A percentile compares a stretch with the other conserved stretches of the same genome.
phyloP scores from a whole-genome alignment of 805 yeast genomes.

The Candida incommunis region DNA sequence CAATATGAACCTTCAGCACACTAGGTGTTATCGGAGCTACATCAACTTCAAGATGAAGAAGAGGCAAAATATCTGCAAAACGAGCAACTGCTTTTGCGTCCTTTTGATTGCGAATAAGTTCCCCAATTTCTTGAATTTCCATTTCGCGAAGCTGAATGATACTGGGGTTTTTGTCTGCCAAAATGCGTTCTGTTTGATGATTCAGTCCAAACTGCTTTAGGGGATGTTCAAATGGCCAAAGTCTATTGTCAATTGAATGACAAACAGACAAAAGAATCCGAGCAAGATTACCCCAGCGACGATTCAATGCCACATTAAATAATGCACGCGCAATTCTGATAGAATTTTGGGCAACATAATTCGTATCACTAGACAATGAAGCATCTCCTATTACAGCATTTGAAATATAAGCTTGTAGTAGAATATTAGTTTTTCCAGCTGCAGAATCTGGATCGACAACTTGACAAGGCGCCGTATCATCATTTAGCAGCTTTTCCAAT shows the following conservation, averaged over 20 bases:
- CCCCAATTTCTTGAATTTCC: slow-evolving; percentile 69
- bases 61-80: slow-evolving; percentile 60
- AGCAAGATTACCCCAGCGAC: slow-evolving; percentile 83
- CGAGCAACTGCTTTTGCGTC: slow-evolving; percentile 54
- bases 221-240: slow-evolving; percentile 91
- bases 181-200: slow-evolving; percentile 34
- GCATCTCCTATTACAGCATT: slow-evolving; percentile 60
- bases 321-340: slow-evolving; percentile 88
- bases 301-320: slow-evolving; percentile 69
- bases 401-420: slow-evolving; percentile 80
- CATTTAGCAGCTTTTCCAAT: slow-evolving; percentile 44
- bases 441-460: slow-evolving; percentile 64
- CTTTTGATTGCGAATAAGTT: slow-evolving; percentile 66
- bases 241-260: slow-evolving; percentile 66
- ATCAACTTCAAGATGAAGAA: slow-evolving; percentile 58
- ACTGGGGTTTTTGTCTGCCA: slow-evolving; percentile 34
- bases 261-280: slow-evolving; percentile 66
- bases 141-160: slow-evolving; percentile 65
- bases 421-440: slow-evolving; percentile 74
- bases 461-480: slow-evolving; percentile 57
- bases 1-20: slow-evolving; percentile 70
- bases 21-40: slow-evolving; percentile 78
- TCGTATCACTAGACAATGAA: slow-evolving; percentile 71
- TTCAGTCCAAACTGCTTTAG: slow-evolving; percentile 63
- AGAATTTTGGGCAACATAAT: slow-evolving; percentile 91